Evolutionary conservation across 768 basidiomycete species (phyloP), one percentile per base, ranked within the genome.

Genomic region (Lactarius hatsudake): DNA sequence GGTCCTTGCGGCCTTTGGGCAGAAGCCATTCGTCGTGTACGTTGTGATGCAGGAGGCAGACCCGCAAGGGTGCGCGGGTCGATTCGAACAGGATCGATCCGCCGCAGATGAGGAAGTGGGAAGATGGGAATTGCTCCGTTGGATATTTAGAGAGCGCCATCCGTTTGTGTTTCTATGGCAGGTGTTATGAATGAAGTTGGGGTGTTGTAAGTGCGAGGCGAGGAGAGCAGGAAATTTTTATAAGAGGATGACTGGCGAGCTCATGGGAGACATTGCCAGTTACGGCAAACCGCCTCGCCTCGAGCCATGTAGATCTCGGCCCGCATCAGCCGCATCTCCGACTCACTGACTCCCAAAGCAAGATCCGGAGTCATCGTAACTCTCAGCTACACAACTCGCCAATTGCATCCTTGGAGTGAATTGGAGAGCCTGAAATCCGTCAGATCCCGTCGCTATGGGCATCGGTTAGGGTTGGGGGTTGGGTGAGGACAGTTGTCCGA

Each of bases 1-100:
- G 73, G 72, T 88, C 85, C 72, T 88, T 87, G 38, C 86, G 80
- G 6, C 87, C 88, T 68, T 87, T 88, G 40, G 88, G 84, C 15
- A 88, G 81, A 6, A 86, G 71, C 71, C 75, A 79, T 55, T 78
- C 75, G 30, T 73, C 57, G 34, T 75, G 73, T 2, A 64, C 66
- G 40, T 62, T 68, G 48, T 77, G 74, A 56, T 69, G 71, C 10
- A 79, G 66, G n/a, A 76, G 70, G 65, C 78, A 77, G 40, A 78
- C 68, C 58, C 75, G 58, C 7, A 74, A 66, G 5, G 71, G 72
- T 5, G 57, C 66, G 36, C 59, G 64, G 1, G 69, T 60, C 10
- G 69, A 63, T 2, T 55, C 48, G 65, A 76, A 76, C n/a, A 76
- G 71, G 59, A 76, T 71, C 42, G 75, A 68, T 51, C 76, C 75